These are phyloP conservation scores for Ustilago bromivora DNA, from an alignment of 1,284 basidiomycete species.

Conservation along the genomic window DNA sequence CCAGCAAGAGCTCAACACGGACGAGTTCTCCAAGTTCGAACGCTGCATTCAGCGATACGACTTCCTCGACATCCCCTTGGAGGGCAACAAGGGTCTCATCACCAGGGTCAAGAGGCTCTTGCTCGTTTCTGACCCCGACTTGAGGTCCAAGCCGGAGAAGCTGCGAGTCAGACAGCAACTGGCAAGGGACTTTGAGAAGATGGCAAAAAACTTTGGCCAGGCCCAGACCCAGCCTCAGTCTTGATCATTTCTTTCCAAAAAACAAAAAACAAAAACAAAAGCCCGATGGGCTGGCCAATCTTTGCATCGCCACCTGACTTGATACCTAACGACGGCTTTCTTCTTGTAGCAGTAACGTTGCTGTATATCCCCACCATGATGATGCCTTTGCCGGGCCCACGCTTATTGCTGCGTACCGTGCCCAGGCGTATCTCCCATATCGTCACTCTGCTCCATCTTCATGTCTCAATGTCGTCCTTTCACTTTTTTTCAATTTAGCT, in stretches of 20 bases:
- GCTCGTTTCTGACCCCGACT: constrained; percentile 54
- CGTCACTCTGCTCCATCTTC: constrained; percentile 1
- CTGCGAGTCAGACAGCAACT: constrained; percentile 53
- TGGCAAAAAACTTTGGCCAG: constrained; percentile 51
- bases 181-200: constrained; percentile 61
- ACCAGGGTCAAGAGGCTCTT: constrained; percentile 62
- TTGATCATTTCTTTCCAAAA: neutral
- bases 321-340: neutral
- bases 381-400: neutral
- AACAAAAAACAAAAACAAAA: neutral
- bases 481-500: neutral
- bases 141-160: constrained; percentile 52
- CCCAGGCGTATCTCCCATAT: neutral
- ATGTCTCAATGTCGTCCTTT: neutral
- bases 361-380: constrained; percentile 6
- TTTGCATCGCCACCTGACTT: no score
- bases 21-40: constrained; percentile 60
- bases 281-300: no score
- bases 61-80: constrained; percentile 59
- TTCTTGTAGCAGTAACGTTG: constrained; percentile 6
- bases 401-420: constrained; percentile 2
- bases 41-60: constrained; percentile 64
- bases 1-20: constrained; percentile 48
- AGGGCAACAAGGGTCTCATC: constrained; percentile 59
- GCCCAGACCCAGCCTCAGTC: constrained; percentile 8